Percentiles rank a stretch among this genome's conserved stretches.
These are phyloP conservation scores for Schwanniomyces polymorphus DNA, from an alignment of 805 yeast species.

Conservation along the genomic window DNA sequence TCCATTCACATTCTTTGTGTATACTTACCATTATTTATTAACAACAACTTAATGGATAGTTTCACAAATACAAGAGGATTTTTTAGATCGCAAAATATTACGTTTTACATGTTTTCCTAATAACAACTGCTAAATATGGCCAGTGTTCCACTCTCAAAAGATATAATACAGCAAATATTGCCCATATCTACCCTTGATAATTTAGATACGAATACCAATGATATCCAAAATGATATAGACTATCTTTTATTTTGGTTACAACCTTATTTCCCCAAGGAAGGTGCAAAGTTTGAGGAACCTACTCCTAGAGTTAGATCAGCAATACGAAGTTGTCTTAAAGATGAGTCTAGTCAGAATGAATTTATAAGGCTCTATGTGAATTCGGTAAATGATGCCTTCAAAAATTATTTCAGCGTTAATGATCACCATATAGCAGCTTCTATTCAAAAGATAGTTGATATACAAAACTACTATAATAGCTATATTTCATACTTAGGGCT, in stretches of 20 bases:
- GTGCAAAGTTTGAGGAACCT: slow-evolving; percentile 18
- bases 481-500: slow-evolving; percentile 23
- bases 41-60: neutral
- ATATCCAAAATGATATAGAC: slow-evolving; percentile 35
- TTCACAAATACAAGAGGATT: neutral
- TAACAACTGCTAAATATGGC: neutral
- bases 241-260: slow-evolving; percentile 31
- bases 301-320: slow-evolving; percentile 36
- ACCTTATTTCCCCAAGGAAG: slow-evolving; percentile 23
- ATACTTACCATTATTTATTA: slow-evolving; percentile 1
- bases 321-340: slow-evolving; percentile 35
- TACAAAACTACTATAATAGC: slow-evolving; percentile 22
- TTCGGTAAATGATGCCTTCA: slow-evolving; percentile 25
- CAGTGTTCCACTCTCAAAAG: slow-evolving; percentile 6
- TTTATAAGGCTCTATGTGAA: slow-evolving; percentile 33
- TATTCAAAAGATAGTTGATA: slow-evolving; percentile 12
- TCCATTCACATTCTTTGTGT: neutral
- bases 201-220: slow-evolving; percentile 11
- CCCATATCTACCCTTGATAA: slow-evolving; percentile 14
- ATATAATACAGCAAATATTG: slow-evolving; percentile 10
- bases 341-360: slow-evolving; percentile 28
- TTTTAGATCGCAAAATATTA: neutral
- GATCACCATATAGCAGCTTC: slow-evolving; percentile 4
- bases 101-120: neutral
- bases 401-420: neutral